Conservation (phyloP, 2,329 filamentous ascomycete genomes). For the Pseudopyricularia javanii region DNA sequence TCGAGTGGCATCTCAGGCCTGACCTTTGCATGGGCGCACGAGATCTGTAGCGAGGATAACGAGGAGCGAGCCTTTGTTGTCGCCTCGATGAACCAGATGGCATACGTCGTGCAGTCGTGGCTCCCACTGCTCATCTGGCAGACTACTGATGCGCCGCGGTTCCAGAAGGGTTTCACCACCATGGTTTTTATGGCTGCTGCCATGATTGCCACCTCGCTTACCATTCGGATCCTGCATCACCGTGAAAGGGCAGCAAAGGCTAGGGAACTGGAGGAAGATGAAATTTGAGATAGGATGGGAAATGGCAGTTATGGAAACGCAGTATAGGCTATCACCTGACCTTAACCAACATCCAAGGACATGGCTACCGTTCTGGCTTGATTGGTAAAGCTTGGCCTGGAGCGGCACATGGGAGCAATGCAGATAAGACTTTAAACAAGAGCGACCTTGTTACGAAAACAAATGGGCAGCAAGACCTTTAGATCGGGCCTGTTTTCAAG, state of each 20-base stretch:
- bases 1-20: slow-evolving; percentile 33
- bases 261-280: not conserved
- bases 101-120: slow-evolving; percentile 59
- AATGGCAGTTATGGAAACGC: not conserved
- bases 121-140: slow-evolving; percentile 55
- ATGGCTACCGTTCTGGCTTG: too few relatives aligned
- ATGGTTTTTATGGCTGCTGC: slow-evolving; percentile 32
- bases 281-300: not conserved
- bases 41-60: slow-evolving; percentile 37
- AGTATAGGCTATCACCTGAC: not conserved
- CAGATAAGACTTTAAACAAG: too few relatives aligned
- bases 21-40: slow-evolving; percentile 35
- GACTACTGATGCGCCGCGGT: slow-evolving; percentile 47
- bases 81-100: slow-evolving; percentile 56
- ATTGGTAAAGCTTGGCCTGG: too few relatives aligned
- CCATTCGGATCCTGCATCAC: slow-evolving; percentile 31
- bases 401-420: too few relatives aligned
- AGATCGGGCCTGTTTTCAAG: too few relatives aligned
- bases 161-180: slow-evolving; percentile 48
- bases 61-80: slow-evolving; percentile 57
- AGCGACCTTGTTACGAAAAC: too few relatives aligned
- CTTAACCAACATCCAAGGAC: too few relatives aligned
- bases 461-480: too few relatives aligned
- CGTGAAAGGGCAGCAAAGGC: slow-evolving; percentile 17
- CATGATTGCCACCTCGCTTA: slow-evolving; percentile 37